Conservation (phyloP, 225 moss, liverwort and hornwort genomes). For the Neckera pumila region DNA sequence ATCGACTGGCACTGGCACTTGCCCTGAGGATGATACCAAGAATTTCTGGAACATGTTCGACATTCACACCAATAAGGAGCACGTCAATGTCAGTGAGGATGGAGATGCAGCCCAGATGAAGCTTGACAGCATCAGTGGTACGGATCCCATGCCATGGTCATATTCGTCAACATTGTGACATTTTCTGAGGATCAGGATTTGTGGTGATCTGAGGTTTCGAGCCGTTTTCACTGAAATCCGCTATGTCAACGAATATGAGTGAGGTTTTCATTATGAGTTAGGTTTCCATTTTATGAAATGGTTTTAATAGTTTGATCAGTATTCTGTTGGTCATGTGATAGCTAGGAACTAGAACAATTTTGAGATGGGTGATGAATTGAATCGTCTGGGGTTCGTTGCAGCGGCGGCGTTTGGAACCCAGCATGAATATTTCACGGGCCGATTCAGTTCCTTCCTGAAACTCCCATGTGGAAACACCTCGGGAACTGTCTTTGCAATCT, state of each 20-base stretch:
- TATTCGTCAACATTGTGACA: too few relatives aligned
- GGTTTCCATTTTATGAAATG: neutral
- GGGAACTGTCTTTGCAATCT: constrained; percentile 36
- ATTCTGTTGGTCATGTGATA: neutral
- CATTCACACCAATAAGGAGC: neutral
- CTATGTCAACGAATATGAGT: neutral
- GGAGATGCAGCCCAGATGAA: neutral
- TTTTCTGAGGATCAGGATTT: neutral
- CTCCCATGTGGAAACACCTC: constrained; percentile 28
- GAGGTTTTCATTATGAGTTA: neutral
- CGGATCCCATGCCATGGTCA: neutral
- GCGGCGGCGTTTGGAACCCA: constrained; percentile 19
- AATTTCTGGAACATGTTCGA: neutral
- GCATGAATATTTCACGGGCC: neutral
- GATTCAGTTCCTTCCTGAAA: constrained; percentile 18
- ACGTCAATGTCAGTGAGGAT: neutral
- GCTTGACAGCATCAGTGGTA: neutral
- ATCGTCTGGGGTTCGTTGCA: neutral
- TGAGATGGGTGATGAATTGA: neutral
- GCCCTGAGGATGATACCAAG: neutral
- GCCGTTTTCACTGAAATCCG: neutral
- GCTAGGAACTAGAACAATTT: neutral
- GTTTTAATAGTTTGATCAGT: neutral
- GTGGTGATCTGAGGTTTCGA: neutral
- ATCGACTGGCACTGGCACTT: neutral